Base-by-base conservation (phyloP, 345 rosid species). In the Lumnitzera littorea region DNA sequence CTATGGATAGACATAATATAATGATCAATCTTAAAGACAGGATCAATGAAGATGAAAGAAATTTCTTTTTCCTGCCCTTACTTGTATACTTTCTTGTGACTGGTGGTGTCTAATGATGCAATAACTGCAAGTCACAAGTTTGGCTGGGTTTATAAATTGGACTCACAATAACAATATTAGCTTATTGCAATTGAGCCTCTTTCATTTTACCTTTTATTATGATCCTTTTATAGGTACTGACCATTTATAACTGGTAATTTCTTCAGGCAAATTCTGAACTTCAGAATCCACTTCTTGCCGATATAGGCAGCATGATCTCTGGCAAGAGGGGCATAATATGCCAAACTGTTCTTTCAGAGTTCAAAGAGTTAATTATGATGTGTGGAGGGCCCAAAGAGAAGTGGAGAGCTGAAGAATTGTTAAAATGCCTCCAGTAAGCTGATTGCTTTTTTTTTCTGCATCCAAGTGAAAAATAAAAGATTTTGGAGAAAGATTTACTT, bases 311-410 rank as follows among this genome's bases (percentile, higher is more conserved):
- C 24, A 58, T 76, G 4, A 15, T 79, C 58, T 56, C 74, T 13
- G 78, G 82, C 66, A 87, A 79, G 72, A 72, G 74, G 70, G 95
- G 90, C 64, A 73, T 85, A 50, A 67, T 82, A 66, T 85, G 94
- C 61, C 67, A 68, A 70, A 78, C 82, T 63, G 94, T 81, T 60
- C 66, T 72, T 46, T 66, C 73, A 53, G 89, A 86, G 84, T 86
- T 88, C 70, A 75, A 78, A 71, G 86, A 84, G 64, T 70, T 88
- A 67, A 73, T 84, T 15, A 70, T 64, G n/a, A 73, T 86, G 83
- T 88, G 83, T 65, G 94, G 78, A 72, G 96, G 96, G 62, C 70
- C 81, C n/a, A 82, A 75, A 36, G 99, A 94, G 78, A 84, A 83
- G 68, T 47, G 7, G 48, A 81, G 99, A 83, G 85, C 95, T 47